Base-by-base conservation (phyloP, 768 basidiomycete genomes). In the Suillus subalutaceus region DNA sequence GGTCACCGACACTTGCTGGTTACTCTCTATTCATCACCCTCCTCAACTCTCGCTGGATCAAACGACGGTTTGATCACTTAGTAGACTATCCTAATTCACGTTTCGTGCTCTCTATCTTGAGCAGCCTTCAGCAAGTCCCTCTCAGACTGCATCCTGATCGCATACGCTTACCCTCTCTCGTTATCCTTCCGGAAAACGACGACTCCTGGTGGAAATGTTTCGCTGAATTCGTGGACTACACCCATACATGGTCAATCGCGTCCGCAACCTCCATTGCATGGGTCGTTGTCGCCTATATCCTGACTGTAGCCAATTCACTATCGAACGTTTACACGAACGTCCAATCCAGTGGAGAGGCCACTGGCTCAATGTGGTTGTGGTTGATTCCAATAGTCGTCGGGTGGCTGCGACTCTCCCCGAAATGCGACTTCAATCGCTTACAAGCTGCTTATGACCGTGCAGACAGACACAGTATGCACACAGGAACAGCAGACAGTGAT, bases 11-110 rank as follows among this genome's bases (percentile, higher is more conserved):
- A 4, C 78, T 85, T 4, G 82, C 84, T 0, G 80, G 78, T 4
- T 85, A 84, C 68, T 84, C 84, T 1, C 63, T 85, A 10, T 76
- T 69, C 23, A 35, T 85, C 20, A 82, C 83, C 13, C 76, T 81
- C 6, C 75, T 84, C 20, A 84, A 83, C 64, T 69, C 74, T n/a
- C 75, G 80, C 30, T 85, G 82, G 82, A 71, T 83, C 63, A 73
- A 76, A 3, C 73, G 71, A 37, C 75, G 72, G 0, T 79, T 79
- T 65, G 62, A 75, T 13, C 26, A 16, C 6, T 67, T 66, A 0
- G 72, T 76, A 44, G 67, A 65, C 1, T 80, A 79, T 61, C 73
- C 73, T 4, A 73, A 37, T 56, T 56, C 55, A n/a, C 35, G 55
- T 12, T 18, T 18, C 32, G 79, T 77, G 0, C 73, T 74, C 16